These are phyloP conservation scores for Ophiorrhiza pumila DNA, from an alignment of 257 asterid species.

Conservation along the genomic window DNA sequence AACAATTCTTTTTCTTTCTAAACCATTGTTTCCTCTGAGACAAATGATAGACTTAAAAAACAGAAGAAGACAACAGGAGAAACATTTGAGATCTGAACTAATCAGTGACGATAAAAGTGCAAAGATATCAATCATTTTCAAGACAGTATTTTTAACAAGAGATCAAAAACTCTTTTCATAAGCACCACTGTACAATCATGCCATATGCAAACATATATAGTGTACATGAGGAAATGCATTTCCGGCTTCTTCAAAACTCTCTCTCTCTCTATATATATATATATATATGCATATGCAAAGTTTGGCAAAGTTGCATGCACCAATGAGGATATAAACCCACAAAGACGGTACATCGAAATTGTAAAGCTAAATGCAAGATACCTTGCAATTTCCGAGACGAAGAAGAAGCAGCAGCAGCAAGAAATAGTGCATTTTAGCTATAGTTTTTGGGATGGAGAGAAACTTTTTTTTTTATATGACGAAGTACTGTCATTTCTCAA, in stretches of 20 bases:
- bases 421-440: neutral
- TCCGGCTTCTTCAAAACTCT: neutral
- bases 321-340: neutral
- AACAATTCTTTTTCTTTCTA: slow-evolving; percentile 17
- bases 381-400: slow-evolving; percentile 5
- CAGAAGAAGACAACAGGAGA: slow-evolving; percentile 5
- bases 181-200: slow-evolving; percentile 19
- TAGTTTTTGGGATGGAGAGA: neutral
- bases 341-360: neutral
- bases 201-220: neutral
- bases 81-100: slow-evolving; percentile 27
- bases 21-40: slow-evolving; percentile 4
- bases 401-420: slow-evolving; percentile 9
- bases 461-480: neutral
- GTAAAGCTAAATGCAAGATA: neutral
- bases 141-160: slow-evolving; percentile 26
- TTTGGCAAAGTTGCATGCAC: neutral
- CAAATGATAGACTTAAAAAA: slow-evolving; percentile 8
- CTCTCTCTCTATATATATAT: neutral
- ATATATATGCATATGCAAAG: neutral
- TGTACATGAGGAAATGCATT: neutral
- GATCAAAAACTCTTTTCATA: slow-evolving; percentile 30
- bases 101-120: slow-evolving; percentile 21
- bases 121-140: slow-evolving; percentile 45
- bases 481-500: neutral